Base-by-base conservation (phyloP, 2,329 filamentous ascomycete species). In the Colletotrichum eremochloae region DNA sequence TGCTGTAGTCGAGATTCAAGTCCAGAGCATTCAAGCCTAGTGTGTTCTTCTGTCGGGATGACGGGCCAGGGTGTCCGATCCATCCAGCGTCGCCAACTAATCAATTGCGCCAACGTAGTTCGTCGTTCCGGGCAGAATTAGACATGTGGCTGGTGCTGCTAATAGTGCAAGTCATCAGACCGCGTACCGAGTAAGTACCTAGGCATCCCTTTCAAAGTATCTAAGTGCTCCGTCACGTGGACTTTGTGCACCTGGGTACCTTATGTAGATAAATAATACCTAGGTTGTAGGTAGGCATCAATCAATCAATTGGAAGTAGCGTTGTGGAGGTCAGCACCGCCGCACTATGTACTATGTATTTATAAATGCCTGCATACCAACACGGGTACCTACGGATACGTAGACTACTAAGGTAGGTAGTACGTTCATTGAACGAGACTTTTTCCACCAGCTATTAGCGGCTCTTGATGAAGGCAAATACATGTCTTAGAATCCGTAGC, bases 41-140 rank as follows among this genome's bases (percentile, higher is more conserved):
- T 36, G 60, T 56, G 60, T 56, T 33, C 20, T 55, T 31, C 14
- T 56, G 38, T 55, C 62, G 67, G 63, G 53, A 57, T 36, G 53
- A 64, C 71, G 62, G 62, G 71, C 67, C 67, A 73, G 71, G 71
- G 67, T 73, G 71, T 73, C 71, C 71, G 71, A 63, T 73, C 50
- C 50, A 71, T 63, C 33, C 33, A 20, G 31, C 33, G 33, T 12
- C 42, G 57, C 18, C 50, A 11, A 33, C 18, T 42, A 42, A 18
- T 20, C 20, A 44, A 20, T 46, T n/a, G 20, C 18, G 56, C 56
- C 40, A 72, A 72, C 58, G 65, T 72, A 58, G 58, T 63, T 63
- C 48, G 60, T 72, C 52, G 52, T 63, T 58, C 63, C 58, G 33
- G 44, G 15, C n/a, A 12, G 14, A n/a, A 44, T 14, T 14, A 6